Conservation (phyloP, 345 rosid genomes). For the Excoecaria agallocha region DNA sequence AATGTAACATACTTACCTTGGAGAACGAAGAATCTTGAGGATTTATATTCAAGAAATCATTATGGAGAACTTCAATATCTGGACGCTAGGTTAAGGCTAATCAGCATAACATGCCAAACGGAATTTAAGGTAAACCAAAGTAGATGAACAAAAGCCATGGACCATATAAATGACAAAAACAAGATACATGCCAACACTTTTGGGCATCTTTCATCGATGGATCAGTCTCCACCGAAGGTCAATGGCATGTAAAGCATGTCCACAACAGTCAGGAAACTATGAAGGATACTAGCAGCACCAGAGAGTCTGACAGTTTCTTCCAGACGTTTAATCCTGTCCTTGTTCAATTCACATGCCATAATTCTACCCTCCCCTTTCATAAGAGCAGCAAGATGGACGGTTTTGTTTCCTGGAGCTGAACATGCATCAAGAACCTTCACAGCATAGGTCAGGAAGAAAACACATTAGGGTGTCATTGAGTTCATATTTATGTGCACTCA, state of each 20-base stretch:
- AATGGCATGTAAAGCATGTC: neutral
- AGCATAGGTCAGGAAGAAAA: slow-evolving; percentile 4
- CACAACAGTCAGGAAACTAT: slow-evolving; percentile 6
- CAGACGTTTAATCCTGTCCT: slow-evolving; percentile 66
- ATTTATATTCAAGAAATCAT: slow-evolving; percentile 67
- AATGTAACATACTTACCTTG: slow-evolving; percentile 40
- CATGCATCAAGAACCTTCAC: slow-evolving; percentile 95
- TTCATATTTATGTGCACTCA: neutral
- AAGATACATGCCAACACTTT: neutral
- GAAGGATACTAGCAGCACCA: slow-evolving; percentile 83
- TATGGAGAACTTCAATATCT: slow-evolving; percentile 59
- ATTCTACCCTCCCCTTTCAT: slow-evolving; percentile 78
- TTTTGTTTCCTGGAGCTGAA: slow-evolving; percentile 98
- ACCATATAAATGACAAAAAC: neutral
- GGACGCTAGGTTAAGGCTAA: slow-evolving; percentile 38
- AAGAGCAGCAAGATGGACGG: slow-evolving; percentile 89
- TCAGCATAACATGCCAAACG: neutral
- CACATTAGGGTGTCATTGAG: neutral
- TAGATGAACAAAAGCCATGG: neutral
- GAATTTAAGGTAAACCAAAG: neutral
- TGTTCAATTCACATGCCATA: slow-evolving; percentile 74
- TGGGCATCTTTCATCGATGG: neutral
- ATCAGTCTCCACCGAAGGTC: neutral
- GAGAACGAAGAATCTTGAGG: slow-evolving; percentile 53
- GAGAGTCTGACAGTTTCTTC: slow-evolving; percentile 71